phyloP scores from a whole-genome alignment of 2,329 filamentous ascomycete genomes.

The Pseudogymnoascus sp. region DNA sequence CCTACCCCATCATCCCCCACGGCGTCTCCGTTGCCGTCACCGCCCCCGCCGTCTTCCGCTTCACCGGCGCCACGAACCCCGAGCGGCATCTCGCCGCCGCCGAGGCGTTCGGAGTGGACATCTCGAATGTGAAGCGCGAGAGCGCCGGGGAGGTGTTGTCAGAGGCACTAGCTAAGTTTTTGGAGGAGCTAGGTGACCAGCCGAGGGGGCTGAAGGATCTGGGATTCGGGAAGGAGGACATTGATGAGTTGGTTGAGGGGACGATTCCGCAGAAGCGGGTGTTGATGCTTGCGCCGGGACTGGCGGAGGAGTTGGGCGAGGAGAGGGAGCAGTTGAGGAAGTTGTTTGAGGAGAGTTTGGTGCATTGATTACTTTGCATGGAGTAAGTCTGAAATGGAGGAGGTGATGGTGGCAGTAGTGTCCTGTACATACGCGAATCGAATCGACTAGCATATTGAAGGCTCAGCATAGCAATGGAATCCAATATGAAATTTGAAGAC shows the following conservation, averaged over 20 bases:
- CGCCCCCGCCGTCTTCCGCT: conserved; percentile 86
- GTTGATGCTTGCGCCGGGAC: conserved; percentile 78
- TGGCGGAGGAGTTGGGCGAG: conserved; percentile 60
- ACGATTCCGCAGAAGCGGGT: conserved; percentile 90
- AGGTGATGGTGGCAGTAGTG: background rate
- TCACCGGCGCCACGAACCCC: conserved; percentile 85
- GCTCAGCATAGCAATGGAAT: background rate
- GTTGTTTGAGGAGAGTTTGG: conserved; percentile 59
- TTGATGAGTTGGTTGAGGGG: conserved; percentile 83
- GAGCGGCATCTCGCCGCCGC: conserved; percentile 85
- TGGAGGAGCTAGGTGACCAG: conserved; percentile 80
- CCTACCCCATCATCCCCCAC: conserved; percentile 79
- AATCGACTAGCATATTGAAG: background rate
- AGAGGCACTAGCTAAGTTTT: conserved; percentile 74
- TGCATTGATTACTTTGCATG: conserved; percentile 34
- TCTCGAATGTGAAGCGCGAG: conserved; percentile 78
- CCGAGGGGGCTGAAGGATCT: conserved; percentile 76
- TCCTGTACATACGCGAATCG: background rate
- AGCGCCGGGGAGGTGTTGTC: conserved; percentile 81
- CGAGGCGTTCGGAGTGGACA: conserved; percentile 84
- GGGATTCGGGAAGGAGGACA: conserved; percentile 68
- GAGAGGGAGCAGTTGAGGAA: conserved; percentile 65
- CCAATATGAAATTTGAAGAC: background rate
- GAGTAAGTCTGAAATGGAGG: too few relatives aligned
- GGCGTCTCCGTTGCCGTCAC: conserved; percentile 93